phyloP scores from a whole-genome alignment of 2,329 filamentous ascomycete species.

The Aspergillus novofumigatus region DNA sequence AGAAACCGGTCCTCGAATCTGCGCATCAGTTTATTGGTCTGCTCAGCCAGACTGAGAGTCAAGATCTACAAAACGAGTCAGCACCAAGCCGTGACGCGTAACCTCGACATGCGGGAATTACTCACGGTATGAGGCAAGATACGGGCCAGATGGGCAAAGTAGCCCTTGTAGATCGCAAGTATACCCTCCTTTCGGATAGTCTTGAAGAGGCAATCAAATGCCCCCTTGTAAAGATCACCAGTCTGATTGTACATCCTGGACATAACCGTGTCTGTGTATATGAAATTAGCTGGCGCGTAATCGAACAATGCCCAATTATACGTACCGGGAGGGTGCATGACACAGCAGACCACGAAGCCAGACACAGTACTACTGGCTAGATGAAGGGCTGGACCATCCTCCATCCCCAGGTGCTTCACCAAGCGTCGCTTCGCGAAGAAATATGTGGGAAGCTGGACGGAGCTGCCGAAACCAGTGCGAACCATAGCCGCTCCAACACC shows the following conservation, averaged over 20 bases:
- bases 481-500: conserved; percentile 94
- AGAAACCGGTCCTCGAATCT: conserved; percentile 65
- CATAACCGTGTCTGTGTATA: conserved; percentile 82
- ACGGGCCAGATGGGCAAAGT: conserved; percentile 86
- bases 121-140: conserved; percentile 85
- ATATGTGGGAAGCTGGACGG: conserved; percentile 94
- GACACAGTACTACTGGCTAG: conserved; percentile 82
- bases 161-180: conserved; percentile 95
- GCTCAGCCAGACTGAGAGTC: conserved; percentile 88
- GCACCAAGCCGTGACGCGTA: neutral
- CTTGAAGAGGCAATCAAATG: conserved; percentile 87
- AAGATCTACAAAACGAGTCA: conserved; percentile 56
- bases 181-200: conserved; percentile 88
- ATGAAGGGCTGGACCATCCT: conserved; percentile 86
- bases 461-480: conserved; percentile 89
- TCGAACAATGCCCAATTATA: conserved; percentile 4
- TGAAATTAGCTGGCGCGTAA: conserved; percentile 4
- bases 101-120: conserved; percentile 1
- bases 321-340: conserved; percentile 94
- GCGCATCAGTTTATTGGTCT: conserved; percentile 89
- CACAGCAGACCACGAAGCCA: conserved; percentile 92
- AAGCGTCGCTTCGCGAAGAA: conserved; percentile 93
- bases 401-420: conserved; percentile 76
- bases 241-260: conserved; percentile 98
- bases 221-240: conserved; percentile 90